Evolutionary conservation across 1,284 basidiomycete genomes (phyloP), one percentile per base, ranked within the genome.

Genomic region (Trichosporon faecale): DNA sequence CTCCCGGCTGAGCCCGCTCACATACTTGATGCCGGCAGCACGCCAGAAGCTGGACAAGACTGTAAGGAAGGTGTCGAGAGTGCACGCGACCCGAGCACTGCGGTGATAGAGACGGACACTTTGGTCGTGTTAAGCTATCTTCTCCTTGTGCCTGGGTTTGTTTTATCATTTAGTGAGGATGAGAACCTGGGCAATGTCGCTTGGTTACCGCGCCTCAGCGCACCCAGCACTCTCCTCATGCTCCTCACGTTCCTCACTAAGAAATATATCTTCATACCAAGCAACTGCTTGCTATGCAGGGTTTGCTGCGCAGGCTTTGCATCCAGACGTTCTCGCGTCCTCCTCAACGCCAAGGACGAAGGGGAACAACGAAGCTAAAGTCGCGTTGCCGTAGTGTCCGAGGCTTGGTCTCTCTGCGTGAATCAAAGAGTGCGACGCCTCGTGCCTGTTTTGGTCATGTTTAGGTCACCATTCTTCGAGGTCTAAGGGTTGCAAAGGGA

Each of bases 401-500:
- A 52, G 49, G 21, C 49, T 52, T 25, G 8, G 49, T 23, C 49
- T 52, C 49, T 52, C 21, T 9, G 23, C 49, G 21, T 52, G 49
- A 52, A 52, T 52, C 25, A 7, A 16, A 16, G 57, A 61, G 57
- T 18, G 27, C 57, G 57, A 31, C 57, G 29, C 23, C 27, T 44
- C 27, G 57, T 60, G 57, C 57, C 57, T 60, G 57, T 60, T 31
- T 60, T 60, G 27, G 29, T 60, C 57, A 60, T 60, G 57, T 60
- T 31, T 31, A n/a, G 27, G 57, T 60, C 57, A 60, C 46, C 46
- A 52, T 23, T 52, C 46, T 52, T 60, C 14, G 55, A 16, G 55
- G 55, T 55, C 52, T 27, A 11, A 27, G 52, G 52, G 52, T 23
- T 11, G 23, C 18, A 2, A 11, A 27, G 52, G 52, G 52, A 12